Conservation (phyloP, 495 filamentous ascomycete species). For the Penicillium atrosanguineum region DNA sequence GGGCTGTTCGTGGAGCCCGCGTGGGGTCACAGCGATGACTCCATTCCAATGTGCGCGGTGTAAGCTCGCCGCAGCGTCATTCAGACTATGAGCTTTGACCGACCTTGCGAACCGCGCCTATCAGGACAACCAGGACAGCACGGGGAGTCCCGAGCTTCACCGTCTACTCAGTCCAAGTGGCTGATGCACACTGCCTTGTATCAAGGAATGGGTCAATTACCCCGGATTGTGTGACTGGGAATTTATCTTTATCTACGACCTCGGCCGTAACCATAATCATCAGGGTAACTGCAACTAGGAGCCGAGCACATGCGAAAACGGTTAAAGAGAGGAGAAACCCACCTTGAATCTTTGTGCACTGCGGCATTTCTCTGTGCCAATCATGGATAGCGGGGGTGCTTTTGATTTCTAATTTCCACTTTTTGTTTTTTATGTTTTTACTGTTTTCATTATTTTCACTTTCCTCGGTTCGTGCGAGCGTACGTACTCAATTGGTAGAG, state of each 20-base stretch:
- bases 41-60: constrained; percentile 7
- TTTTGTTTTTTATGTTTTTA: not conserved
- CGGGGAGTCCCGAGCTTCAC: constrained; percentile 2
- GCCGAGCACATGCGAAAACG: not conserved
- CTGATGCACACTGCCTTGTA: not conserved
- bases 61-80: constrained; percentile 4
- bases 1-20: constrained; percentile 14
- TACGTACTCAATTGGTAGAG: not conserved
- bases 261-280: not conserved
- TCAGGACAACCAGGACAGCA: constrained; percentile 1
- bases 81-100: constrained; percentile 1
- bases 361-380: constrained; percentile 24
- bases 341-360: constrained; percentile 1
- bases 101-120: not conserved
- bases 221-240: not conserved
- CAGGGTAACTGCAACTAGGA: too few relatives aligned
- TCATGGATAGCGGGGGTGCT: not conserved
- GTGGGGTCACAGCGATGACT: constrained; percentile 16
- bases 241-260: not conserved
- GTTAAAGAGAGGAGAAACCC: not conserved
- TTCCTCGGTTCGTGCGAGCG: not conserved
- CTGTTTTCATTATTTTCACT: not conserved
- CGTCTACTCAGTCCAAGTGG: not conserved
- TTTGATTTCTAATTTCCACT: not conserved
- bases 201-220: not conserved